Evolutionary conservation across 352 stramenopile genomes (phyloP).

Genomic region (Pythium coloratum): DNA sequence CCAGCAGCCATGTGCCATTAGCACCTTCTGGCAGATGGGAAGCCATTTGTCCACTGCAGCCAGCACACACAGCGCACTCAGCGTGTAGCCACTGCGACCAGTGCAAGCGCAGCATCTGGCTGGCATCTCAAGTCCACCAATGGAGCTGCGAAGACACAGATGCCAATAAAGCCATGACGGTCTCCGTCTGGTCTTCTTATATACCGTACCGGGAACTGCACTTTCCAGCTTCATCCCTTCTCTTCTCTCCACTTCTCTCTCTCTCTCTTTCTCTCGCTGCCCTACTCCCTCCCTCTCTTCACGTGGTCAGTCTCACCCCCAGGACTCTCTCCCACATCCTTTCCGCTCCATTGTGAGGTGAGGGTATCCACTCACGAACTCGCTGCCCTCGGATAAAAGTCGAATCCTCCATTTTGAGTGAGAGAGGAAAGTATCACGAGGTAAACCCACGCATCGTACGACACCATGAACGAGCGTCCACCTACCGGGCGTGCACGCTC

Average conservation of each 20-base stretch:
- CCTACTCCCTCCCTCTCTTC: background rate
- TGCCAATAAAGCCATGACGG: background rate
- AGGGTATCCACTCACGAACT: background rate
- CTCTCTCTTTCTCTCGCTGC: constrained; percentile 6
- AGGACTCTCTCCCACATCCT: background rate
- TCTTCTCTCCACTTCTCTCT: background rate
- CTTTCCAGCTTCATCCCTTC: background rate
- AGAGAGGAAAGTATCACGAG: background rate
- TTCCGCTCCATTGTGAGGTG: background rate
- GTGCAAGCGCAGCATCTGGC: background rate
- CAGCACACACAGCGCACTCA: background rate
- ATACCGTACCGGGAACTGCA: background rate
- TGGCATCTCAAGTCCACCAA: background rate
- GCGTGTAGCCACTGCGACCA: background rate
- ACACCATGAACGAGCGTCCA: background rate
- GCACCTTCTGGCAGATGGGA: background rate
- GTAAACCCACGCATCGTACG: background rate
- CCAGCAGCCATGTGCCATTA: constrained; percentile 8
- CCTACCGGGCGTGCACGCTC: background rate
- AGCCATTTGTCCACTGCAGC: background rate
- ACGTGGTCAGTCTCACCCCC: background rate
- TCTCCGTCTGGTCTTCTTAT: constrained; percentile 18
- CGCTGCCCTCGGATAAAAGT: background rate
- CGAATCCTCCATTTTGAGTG: too few relatives aligned
- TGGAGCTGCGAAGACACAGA: constrained; percentile 1